Evolutionary conservation across 2,329 filamentous ascomycete genomes (phyloP), one percentile per base, ranked within the genome.

Genomic region (Chaetomium sp.): DNA sequence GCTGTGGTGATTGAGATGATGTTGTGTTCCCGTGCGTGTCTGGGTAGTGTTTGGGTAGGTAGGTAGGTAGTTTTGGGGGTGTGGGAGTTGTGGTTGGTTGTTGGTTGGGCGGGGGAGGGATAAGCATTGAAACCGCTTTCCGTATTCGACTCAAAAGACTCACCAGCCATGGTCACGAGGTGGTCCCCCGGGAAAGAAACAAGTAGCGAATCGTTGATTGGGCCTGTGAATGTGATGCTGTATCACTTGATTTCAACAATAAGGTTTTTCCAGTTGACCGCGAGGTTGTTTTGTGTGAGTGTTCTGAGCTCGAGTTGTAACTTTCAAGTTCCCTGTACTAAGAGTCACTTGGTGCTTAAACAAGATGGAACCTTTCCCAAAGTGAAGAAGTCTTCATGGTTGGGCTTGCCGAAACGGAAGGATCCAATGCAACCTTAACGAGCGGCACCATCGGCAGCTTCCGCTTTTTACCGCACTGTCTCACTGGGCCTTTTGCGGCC

Each of bases 101-200:
- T n/a, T 50, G n/a, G 23, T 27, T 31, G 33, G 55, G 47, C 21
- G 21, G 25, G 31, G 33, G 38, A 45, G 35, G 23, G 21, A 55
- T 50, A 49, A 54, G 23, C 21, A 33, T 47, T 33, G 19, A 23
- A 53, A 27, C 50, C 21, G 57, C 38, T 29, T 50, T 42, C 6
- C 16, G 29, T 35, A 19, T 6, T 55, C 38, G 25, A 55, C 33
- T 56, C 38, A 25, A 47, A 47, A 38, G 29, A 67, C 66, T 69
- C 65, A 68, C 69, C 69, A 53, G 68, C 58, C 69, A 71, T 71
- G 53, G 25, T 33, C 45, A 49, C 35, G 45, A 21, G 13, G 13
- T 5, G 33, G 21, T 38, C 27, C 25, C 21, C 21, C 33, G 33
- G 8, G 9, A 56, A 57, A 57, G 9, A 21, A 51, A 45, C 29